Percentiles rank a stretch among this genome's conserved stretches.
Conservation (phyloP, 2,329 filamentous ascomycete species). For the Dothideomycetidae sp. region DNA sequence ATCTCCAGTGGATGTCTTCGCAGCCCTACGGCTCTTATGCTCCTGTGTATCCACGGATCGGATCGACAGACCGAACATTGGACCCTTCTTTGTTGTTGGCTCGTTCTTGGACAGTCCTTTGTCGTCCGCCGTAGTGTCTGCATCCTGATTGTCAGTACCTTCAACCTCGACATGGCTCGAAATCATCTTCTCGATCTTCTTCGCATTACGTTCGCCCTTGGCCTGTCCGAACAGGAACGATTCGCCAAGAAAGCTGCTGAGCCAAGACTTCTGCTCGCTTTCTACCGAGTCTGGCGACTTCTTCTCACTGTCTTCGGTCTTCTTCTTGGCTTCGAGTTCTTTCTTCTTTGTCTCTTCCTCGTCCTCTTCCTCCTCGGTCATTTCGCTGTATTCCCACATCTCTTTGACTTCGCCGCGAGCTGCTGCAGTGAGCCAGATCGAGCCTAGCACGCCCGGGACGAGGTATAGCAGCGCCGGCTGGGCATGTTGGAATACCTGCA, state of each 20-base stretch:
- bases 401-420: constrained; percentile 54
- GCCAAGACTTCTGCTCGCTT: constrained; percentile 9
- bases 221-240: constrained; percentile 19
- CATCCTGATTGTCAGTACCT: constrained; percentile 1
- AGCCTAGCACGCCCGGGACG: constrained; percentile 67
- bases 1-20: too few species aligned
- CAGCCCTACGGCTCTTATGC: too few species aligned
- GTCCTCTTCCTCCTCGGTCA: constrained; percentile 26
- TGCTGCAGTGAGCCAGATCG: constrained; percentile 60
- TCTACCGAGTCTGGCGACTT: constrained; percentile 4
- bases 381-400: constrained; percentile 75
- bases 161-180: constrained; percentile 8
- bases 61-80: constrained; percentile 9
- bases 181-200: constrained; percentile 12
- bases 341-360: constrained; percentile 12
- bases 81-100: not conserved
- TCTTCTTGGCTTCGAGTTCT: constrained; percentile 8
- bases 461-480: constrained; percentile 88
- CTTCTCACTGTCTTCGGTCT: constrained; percentile 16
- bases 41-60: not conserved
- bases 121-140: not conserved
- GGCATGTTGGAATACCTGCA: constrained; percentile 64
- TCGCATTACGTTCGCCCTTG: constrained; percentile 16
- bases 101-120: constrained; percentile 5
- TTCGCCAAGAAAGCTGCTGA: constrained; percentile 9